Evolutionary conservation across 1,139 yeast species (phyloP).

Genomic region (Candida sanyaensis): DNA sequence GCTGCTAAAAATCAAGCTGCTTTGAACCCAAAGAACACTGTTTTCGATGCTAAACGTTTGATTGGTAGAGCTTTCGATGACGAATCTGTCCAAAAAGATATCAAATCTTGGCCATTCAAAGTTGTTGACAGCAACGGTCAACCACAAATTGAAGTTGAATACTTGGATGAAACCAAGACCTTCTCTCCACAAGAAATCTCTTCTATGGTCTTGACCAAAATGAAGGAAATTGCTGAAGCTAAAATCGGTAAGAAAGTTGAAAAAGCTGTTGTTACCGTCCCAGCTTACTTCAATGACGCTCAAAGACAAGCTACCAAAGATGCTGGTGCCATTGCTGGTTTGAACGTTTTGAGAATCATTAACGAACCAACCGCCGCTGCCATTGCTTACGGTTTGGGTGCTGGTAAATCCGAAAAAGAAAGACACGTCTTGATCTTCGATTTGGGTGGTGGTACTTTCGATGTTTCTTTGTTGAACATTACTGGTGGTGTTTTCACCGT

Average conservation of each 20-base stretch:
- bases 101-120: constrained; percentile 97
- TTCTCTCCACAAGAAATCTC: constrained; percentile 98
- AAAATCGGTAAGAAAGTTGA: constrained; percentile 91
- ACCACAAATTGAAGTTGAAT: constrained; percentile 91
- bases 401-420: constrained; percentile 87
- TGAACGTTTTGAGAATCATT: constrained; percentile 93
- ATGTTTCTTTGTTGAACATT: constrained; percentile 93
- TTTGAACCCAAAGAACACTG: constrained; percentile 94
- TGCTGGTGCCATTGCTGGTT: constrained; percentile 97
- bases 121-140: constrained; percentile 83
- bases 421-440: constrained; percentile 91
- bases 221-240: constrained; percentile 98
- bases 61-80: constrained; percentile 94
- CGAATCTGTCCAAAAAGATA: constrained; percentile 90
- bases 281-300: constrained; percentile 97
- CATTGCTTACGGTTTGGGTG: constrained; percentile 97
- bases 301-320: constrained; percentile 99
- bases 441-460: constrained; percentile 99
- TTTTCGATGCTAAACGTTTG: constrained; percentile 97
- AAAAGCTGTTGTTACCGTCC: constrained; percentile 94
- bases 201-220: constrained; percentile 93
- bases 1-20: constrained; percentile 99
- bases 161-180: constrained; percentile 89
- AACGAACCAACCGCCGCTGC: constrained; percentile 99
- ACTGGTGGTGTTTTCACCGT: constrained; percentile 99